phyloP scores from a whole-genome alignment of 805 yeast species.

The Candida silvatica region DNA sequence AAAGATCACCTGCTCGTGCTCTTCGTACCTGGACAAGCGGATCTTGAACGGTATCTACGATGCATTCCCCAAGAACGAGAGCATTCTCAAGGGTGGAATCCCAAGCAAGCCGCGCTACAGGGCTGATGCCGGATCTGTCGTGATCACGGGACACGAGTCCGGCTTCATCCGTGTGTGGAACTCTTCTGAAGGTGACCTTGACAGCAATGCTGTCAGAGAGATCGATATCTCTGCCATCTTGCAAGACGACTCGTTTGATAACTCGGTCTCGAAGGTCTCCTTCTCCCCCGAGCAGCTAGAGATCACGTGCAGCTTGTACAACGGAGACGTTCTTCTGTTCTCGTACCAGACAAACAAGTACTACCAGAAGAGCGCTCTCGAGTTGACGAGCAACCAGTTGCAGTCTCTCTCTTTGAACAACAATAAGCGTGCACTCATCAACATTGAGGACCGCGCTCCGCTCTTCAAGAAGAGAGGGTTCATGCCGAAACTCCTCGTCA shows the following conservation, averaged over 20 bases:
- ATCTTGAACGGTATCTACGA: slow-evolving; percentile 18
- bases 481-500: slow-evolving; percentile 44
- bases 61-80: slow-evolving; percentile 29
- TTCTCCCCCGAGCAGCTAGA: slow-evolving; percentile 76
- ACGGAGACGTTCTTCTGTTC: slow-evolving; percentile 71
- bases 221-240: slow-evolving; percentile 45
- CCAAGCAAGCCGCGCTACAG: slow-evolving; percentile 45
- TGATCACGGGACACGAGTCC: slow-evolving; percentile 80
- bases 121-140: slow-evolving; percentile 43
- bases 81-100: slow-evolving; percentile 72
- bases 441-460: slow-evolving; percentile 48
- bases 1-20: slow-evolving; percentile 45
- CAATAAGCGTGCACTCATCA: slow-evolving; percentile 20
- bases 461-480: slow-evolving; percentile 47
- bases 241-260: slow-evolving; percentile 31
- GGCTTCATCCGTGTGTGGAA: slow-evolving; percentile 84
- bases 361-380: slow-evolving; percentile 27
- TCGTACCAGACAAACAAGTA: slow-evolving; percentile 52
- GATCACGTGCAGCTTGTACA: slow-evolving; percentile 54
- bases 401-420: slow-evolving; percentile 23
- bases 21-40: slow-evolving; percentile 31
- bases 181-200: slow-evolving; percentile 66
- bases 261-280: slow-evolving; percentile 50
- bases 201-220: slow-evolving; percentile 50
- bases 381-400: slow-evolving; percentile 14